Percentiles rank a stretch among this genome's conserved stretches.
Evolutionary conservation across 495 filamentous ascomycete species (phyloP).

Genomic region (Podospora pseudocomata): DNA sequence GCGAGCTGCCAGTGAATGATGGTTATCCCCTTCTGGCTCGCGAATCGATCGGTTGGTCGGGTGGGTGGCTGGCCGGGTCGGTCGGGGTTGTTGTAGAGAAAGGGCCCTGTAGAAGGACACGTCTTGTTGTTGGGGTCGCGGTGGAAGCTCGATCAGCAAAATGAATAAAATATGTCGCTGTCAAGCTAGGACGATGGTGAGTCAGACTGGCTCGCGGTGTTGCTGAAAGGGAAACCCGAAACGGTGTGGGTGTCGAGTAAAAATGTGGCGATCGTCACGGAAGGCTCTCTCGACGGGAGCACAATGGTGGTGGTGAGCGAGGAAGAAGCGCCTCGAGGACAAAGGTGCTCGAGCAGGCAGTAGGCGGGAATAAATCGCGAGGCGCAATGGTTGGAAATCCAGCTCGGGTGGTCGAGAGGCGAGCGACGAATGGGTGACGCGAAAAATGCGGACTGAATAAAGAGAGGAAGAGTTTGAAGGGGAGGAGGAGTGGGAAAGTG

Average conservation of each 20-base stretch:
- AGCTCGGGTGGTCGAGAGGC: slow-evolving; percentile 19
- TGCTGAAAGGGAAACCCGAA: slow-evolving; percentile 6
- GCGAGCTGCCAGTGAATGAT: background rate
- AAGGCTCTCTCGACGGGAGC: slow-evolving; percentile 18
- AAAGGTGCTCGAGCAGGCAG: slow-evolving; percentile 30
- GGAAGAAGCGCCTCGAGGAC: slow-evolving; percentile 35
- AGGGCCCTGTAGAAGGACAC: slow-evolving; percentile 13
- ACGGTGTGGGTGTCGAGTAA: slow-evolving; percentile 12
- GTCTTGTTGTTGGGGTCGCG: slow-evolving; percentile 11
- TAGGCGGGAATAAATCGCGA: slow-evolving; percentile 18
- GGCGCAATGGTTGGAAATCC: slow-evolving; percentile 24
- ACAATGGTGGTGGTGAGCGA: slow-evolving; percentile 25
- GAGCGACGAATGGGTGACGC: slow-evolving; percentile 30
- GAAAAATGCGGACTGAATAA: slow-evolving; percentile 29
- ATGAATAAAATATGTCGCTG: background rate
- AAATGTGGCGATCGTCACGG: slow-evolving; percentile 23
- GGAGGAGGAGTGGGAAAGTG: slow-evolving; percentile 30
- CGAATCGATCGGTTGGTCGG: background rate
- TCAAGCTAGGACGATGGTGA: background rate
- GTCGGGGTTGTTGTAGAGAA: background rate
- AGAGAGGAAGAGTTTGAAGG: slow-evolving; percentile 37
- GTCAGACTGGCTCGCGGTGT: slow-evolving; percentile 1
- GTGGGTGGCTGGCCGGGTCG: background rate
- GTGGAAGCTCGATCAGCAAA: slow-evolving; percentile 9
- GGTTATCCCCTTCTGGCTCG: background rate